A percentile compares a stretch with the other conserved stretches of the same genome.
Evolutionary conservation across 768 basidiomycete genomes (phyloP).

Genomic region (Podaxis mareebaensis): DNA sequence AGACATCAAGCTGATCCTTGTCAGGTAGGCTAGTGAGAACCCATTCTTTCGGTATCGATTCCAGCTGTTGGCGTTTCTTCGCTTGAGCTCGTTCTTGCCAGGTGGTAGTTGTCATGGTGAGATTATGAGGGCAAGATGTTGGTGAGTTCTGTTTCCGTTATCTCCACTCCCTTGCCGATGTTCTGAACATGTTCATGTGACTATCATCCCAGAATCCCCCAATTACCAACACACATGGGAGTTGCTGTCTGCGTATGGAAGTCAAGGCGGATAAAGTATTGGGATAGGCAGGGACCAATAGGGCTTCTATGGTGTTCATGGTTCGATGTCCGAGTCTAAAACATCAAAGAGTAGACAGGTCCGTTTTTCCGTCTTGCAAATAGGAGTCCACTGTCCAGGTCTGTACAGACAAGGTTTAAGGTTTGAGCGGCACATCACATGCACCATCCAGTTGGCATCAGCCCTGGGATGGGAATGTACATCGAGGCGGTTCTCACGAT

Average conservation of each 20-base stretch:
- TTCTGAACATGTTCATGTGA: background rate
- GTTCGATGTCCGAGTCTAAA: too few species aligned
- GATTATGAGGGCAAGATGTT: background rate
- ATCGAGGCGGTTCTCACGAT: too few species aligned
- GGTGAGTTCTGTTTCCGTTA: background rate
- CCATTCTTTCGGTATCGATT: conserved; percentile 68
- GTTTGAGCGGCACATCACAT: too few species aligned
- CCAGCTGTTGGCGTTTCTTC: conserved; percentile 54
- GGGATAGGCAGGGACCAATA: background rate
- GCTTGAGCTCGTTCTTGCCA: conserved; percentile 58
- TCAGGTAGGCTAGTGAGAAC: conserved; percentile 47
- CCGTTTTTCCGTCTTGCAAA: too few species aligned
- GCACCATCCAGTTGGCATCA: too few species aligned
- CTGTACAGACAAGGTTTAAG: too few species aligned
- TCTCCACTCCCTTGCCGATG: background rate
- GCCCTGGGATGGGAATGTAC: too few species aligned
- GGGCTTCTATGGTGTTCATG: too few species aligned
- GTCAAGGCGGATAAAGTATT: background rate
- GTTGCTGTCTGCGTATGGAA: background rate
- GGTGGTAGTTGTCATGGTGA: conserved; percentile 26
- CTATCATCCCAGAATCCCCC: background rate
- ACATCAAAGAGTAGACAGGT: too few species aligned
- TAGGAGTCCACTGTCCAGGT: too few species aligned
- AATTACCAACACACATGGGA: background rate
- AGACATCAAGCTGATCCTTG: conserved; percentile 50